A percentile compares a stretch with the other conserved stretches of the same genome.
Conservation (phyloP, 257 asterid species). For the Ballota nigra region DNA sequence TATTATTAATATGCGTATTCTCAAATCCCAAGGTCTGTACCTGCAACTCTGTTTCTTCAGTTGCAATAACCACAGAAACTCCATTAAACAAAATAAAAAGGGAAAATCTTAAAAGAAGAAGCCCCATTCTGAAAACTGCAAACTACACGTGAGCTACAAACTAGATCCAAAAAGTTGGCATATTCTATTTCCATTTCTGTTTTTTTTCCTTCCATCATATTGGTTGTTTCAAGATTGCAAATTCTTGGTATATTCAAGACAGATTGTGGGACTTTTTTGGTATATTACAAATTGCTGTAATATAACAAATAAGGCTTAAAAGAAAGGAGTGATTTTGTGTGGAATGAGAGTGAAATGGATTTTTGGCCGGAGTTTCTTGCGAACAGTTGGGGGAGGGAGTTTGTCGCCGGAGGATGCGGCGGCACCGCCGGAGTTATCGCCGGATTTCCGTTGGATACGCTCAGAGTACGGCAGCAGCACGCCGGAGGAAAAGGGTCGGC, state of each 20-base stretch:
- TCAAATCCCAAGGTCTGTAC: constrained; percentile 20
- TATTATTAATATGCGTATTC: too few species aligned
- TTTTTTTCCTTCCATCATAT: too few species aligned
- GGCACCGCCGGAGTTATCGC: constrained; percentile 79
- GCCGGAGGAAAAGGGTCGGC: constrained; percentile 53
- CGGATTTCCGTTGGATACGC: constrained; percentile 86
- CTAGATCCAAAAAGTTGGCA: constrained; percentile 13
- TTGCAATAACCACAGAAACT: not conserved
- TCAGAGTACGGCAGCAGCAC: constrained; percentile 75
- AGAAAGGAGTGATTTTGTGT: too few species aligned
- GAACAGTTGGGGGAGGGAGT: constrained; percentile 81
- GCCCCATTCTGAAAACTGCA: constrained; percentile 6
- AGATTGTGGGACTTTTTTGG: not conserved
- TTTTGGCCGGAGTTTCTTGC: constrained; percentile 90
- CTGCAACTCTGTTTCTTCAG: constrained; percentile 9
- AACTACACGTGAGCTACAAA: constrained; percentile 19
- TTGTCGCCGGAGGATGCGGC: constrained; percentile 91
- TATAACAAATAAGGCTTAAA: not conserved
- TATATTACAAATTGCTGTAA: not conserved
- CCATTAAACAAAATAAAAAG: not conserved
- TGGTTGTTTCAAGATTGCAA: not conserved
- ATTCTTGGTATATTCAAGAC: constrained; percentile 3
- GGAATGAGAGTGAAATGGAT: constrained; percentile 47
- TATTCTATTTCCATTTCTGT: not conserved
- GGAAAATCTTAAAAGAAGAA: not conserved